These are phyloP conservation scores for Dicorynia guianensis DNA, from an alignment of 306 rosid species.

Conservation along the genomic window DNA sequence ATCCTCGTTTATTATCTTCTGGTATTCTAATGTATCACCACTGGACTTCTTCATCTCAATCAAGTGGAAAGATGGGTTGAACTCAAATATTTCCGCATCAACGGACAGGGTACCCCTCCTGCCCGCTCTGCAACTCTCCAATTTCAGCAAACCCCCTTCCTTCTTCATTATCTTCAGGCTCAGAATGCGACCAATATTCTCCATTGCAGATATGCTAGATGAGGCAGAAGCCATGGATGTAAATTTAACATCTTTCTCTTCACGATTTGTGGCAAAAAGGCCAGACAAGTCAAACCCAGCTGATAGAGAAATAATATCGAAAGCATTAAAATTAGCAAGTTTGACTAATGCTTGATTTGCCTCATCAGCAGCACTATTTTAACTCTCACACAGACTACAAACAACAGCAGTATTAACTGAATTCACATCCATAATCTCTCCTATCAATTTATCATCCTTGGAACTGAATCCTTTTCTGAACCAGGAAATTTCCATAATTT, in stretches of 20 bases:
- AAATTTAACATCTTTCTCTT: constrained; percentile 42
- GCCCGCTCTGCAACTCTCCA: constrained; percentile 42
- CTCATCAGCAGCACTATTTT: constrained; percentile 35
- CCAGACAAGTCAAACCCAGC: constrained; percentile 54
- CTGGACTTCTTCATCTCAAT: constrained; percentile 51
- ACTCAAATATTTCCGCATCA: constrained; percentile 52
- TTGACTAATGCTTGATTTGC: constrained; percentile 38
- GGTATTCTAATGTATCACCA: constrained; percentile 52
- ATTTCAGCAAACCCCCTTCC: constrained; percentile 46
- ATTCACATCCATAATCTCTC: constrained; percentile 13
- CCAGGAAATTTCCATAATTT: constrained; percentile 43
- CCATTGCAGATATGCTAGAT: constrained; percentile 42
- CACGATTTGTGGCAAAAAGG: constrained; percentile 37
- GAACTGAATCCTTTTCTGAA: constrained; percentile 43
- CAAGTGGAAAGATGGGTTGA: constrained; percentile 50
- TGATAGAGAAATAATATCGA: constrained; percentile 55
- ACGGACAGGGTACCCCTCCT: constrained; percentile 35
- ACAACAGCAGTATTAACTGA: constrained; percentile 31
- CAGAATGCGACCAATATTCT: constrained; percentile 36
- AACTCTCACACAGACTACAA: constrained; percentile 27
- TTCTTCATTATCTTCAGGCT: constrained; percentile 42
- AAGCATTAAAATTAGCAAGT: constrained; percentile 51
- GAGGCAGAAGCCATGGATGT: constrained; percentile 48
- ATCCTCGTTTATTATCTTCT: constrained; percentile 48
- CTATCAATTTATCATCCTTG: constrained; percentile 35